Base-by-base conservation (phyloP, 75 land plant genomes). In the Sequoiadendron giganteum region DNA sequence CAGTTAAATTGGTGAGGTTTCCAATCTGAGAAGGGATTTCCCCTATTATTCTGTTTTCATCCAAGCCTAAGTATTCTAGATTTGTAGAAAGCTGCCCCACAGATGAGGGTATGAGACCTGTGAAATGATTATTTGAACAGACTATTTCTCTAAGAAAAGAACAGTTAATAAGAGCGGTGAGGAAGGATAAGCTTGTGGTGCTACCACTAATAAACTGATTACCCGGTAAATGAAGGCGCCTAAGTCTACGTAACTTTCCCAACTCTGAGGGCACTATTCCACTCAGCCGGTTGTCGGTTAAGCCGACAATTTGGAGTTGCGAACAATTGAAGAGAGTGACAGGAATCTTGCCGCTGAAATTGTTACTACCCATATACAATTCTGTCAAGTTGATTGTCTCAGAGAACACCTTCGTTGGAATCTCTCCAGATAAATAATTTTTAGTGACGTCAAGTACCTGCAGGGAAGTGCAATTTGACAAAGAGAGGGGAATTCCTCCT, bases 161-260 rank as follows among this genome's bases (percentile, higher is more conserved):
- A 79, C 82, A 79, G 3, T 79, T 79, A 21, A 9, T 79, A 40
- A 79, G 82, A 40, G 45, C 82, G 5, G 45, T 79, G 40, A 79
- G 82, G 40, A 79, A 1, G 82, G 82, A 28, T 2, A 40, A 40
- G 47, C 7, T 40, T 18, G 38, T 79, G 47, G 45, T 39, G 45
- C 14, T 79, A 5, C 82, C 82, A 8, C 82, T 79, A 79, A 79
- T 11, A 39, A 79, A 40, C 5, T 79, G 82, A 40, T 79, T 79
- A 0, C 6, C 25, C 0, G 0, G 0, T 0, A 36, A 36, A 0
- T 36, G 38, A 0, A 36, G 38, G 38, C 0, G 0, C 0, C 38
- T 36, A 36, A 36, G 38, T 0, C 38, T 36, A 36, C 38, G 38
- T 0, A 36, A 36, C 0, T 36, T 36, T 36, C 38, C 38, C 38